A percentile compares a stretch with the other conserved stretches of the same genome.
Conservation (phyloP, 2,329 filamentous ascomycete species). For the Trichoderma oligosporum region DNA sequence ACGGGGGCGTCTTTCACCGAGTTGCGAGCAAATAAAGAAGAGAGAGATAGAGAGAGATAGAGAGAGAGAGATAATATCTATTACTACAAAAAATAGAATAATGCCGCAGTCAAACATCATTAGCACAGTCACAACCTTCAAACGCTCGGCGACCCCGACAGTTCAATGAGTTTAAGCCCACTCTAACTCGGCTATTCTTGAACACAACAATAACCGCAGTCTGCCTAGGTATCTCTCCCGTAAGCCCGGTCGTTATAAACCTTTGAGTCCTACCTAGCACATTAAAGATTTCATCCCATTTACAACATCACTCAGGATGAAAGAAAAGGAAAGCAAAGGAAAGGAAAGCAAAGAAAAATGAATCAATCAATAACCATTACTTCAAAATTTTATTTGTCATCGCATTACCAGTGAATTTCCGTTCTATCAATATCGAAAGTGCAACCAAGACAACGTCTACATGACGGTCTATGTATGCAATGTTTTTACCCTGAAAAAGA, state of each 20-base stretch:
- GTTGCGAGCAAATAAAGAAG: not conserved
- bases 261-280: not conserved
- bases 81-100: not conserved
- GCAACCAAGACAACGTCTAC: not conserved
- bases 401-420: conserved; percentile 10
- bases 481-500: conserved; percentile 10
- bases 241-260: not conserved
- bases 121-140: not conserved
- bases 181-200: not conserved
- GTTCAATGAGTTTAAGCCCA: not conserved
- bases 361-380: conserved; percentile 9
- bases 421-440: conserved; percentile 14
- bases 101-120: not conserved
- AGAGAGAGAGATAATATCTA: not conserved
- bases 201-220: not conserved
- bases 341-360: not conserved
- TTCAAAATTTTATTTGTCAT: conserved; percentile 7
- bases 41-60: too few relatives aligned
- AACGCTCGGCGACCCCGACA: conserved; percentile 2
- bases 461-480: conserved; percentile 5
- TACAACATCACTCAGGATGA: too few relatives aligned
- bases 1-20: not conserved
- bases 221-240: not conserved
- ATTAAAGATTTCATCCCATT: not conserved
- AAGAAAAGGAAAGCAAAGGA: not conserved